Evolutionary conservation across 306 rosid species (phyloP), one percentile per base, ranked within the genome.

Genomic region (Corylus avellana): DNA sequence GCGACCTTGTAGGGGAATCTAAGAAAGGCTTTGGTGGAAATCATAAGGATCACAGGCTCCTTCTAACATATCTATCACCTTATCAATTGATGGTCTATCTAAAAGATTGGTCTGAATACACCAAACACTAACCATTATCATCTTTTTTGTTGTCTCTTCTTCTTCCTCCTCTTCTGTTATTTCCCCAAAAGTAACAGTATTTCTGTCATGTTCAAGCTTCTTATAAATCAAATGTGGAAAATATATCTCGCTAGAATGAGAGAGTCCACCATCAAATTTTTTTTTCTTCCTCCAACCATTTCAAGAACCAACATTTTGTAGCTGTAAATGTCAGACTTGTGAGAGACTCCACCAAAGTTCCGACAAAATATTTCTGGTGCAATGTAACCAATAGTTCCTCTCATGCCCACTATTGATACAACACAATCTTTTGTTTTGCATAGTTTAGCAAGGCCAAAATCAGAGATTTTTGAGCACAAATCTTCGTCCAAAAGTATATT

Each of bases 281-380:
- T 79, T 82, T 75, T 22, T 22, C 83, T 87, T 51, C 83, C 78
- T 51, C 86, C 86, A 50, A 82, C 77, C 72, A 82, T 79, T 22
- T 81, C 88, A n/a, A 84, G 70, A 61, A 84, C 27, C 50, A 87
- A 7, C 87, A 84, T 87, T 5, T 86, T 84, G 68, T 83, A 86
- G 3, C 90, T 84, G 57, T 81, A 87, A 0, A 84, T 86, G 64
- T 87, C 88, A 0, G 84, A 81, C 44, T 82, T 87, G n/a, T 75
- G 72, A 4, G 88, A 87, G 11, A 84, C 77, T 0, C 80, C 47
- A 29, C 89, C 84, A 55, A 53, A 82, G 5, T 56, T n/a, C 4
- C 84, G 25, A 7, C 54, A 75, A 46, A 72, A 72, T 20, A 86
- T 70, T 73, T 84, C 84, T 1, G 85, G 85, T 42, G 87, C 85